phyloP scores from a whole-genome alignment of 148 eudicot genomes.

The Nepenthes mirabilis region DNA sequence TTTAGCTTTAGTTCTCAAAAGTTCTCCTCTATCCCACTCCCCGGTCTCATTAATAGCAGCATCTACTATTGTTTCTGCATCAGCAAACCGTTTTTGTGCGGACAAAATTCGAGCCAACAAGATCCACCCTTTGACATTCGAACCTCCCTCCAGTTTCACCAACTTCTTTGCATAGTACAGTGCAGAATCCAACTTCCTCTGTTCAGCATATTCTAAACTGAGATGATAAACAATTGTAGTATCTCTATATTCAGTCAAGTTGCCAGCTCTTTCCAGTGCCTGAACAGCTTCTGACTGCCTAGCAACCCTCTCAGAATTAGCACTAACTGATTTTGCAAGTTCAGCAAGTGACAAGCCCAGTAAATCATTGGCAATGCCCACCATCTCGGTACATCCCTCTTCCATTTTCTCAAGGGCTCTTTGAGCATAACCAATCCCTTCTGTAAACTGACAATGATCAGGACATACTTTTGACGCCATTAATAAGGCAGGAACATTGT shows the following conservation, averaged over 20 bases:
- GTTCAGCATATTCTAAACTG: conserved; percentile 51
- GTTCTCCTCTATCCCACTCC: conserved; percentile 47
- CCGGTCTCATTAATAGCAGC: conserved; percentile 66
- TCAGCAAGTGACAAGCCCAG: conserved; percentile 40
- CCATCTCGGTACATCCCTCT: conserved; percentile 39
- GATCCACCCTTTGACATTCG: conserved; percentile 37
- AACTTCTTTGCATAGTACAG: conserved; percentile 38
- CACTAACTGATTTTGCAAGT: conserved; percentile 27
- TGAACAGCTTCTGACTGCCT: conserved; percentile 41
- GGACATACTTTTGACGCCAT: conserved; percentile 68
- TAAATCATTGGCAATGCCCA: conserved; percentile 31
- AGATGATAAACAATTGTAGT: conserved; percentile 35
- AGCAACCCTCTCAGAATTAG: conserved; percentile 33
- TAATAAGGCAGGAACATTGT: conserved; percentile 39
- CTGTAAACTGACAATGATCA: conserved; percentile 23
- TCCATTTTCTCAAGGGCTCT: conserved; percentile 37
- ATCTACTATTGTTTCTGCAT: conserved; percentile 44
- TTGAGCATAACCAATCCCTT: conserved; percentile 51
- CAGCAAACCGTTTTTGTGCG: conserved; percentile 41
- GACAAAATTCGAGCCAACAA: conserved; percentile 57
- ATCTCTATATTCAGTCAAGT: conserved; percentile 30
- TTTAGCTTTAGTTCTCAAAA: conserved; percentile 61
- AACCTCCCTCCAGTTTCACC: conserved; percentile 48
- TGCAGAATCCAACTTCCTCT: conserved; percentile 57
- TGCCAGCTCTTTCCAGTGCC: conserved; percentile 33